Evolutionary conservation across 352 stramenopile genomes (phyloP).

Genomic region (Phytophthora macrochlamydospora): DNA sequence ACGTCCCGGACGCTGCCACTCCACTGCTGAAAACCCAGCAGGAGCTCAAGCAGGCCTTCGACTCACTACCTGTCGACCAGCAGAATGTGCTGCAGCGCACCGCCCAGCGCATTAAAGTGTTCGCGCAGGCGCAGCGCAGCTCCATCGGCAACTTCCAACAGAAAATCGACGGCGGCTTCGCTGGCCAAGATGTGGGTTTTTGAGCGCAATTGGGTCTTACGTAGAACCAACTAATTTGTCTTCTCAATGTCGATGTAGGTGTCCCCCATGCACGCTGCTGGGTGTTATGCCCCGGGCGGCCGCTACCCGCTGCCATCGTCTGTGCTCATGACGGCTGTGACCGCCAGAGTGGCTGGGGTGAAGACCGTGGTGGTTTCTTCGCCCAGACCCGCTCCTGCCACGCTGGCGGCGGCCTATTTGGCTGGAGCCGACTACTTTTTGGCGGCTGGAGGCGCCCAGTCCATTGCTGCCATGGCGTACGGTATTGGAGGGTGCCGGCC

Average conservation of each 20-base stretch:
- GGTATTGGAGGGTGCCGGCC: constrained; percentile 89
- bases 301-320: constrained; percentile 97
- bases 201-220: constrained; percentile 6
- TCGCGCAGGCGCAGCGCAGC: constrained; percentile 93
- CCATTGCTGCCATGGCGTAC: constrained; percentile 97
- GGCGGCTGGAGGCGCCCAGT: constrained; percentile 74
- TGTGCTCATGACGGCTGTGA: constrained; percentile 98
- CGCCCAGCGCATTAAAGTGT: constrained; percentile 88
- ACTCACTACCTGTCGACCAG: constrained; percentile 70
- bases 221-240: background rate
- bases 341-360: constrained; percentile 93
- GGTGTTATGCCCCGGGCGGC: constrained; percentile 98
- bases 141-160: constrained; percentile 94
- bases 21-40: constrained; percentile 61
- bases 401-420: constrained; percentile 94
- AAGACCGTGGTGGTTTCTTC: constrained; percentile 95
- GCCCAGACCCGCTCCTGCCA: constrained; percentile 91
- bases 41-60: constrained; percentile 87
- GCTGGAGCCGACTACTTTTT: constrained; percentile 91
- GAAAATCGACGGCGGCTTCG: constrained; percentile 94
- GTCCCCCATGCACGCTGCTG: constrained; percentile 78
- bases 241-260: constrained; percentile 22
- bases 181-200: constrained; percentile 88
- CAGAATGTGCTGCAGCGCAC: constrained; percentile 89
- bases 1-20: constrained; percentile 49